Evolutionary conservation across 2,329 filamentous ascomycete genomes (phyloP).

Genomic region (Colletotrichum orchidophilum): DNA sequence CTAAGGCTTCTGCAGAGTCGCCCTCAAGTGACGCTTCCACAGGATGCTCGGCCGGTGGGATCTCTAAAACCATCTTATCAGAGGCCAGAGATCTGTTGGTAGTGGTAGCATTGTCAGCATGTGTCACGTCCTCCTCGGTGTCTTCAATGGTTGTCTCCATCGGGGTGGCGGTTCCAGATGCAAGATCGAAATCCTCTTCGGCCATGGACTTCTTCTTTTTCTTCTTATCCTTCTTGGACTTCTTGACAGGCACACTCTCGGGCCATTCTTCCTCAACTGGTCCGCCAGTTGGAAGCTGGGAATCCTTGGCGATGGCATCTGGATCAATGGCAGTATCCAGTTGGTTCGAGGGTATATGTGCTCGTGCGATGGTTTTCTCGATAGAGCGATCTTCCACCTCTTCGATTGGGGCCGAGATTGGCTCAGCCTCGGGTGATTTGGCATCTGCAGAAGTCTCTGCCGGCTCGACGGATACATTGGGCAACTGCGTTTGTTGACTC

Average conservation of each 20-base stretch:
- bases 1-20: not conserved
- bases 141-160: slow-evolving; percentile 2
- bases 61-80: not conserved
- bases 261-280: not conserved
- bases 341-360: not conserved
- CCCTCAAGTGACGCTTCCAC: not conserved
- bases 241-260: not conserved
- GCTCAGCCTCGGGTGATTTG: not conserved
- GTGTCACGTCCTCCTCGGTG: not conserved
- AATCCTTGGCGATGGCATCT: not conserved
- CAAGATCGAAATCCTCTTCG: slow-evolving; percentile 5
- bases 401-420: not conserved
- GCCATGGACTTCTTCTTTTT: slow-evolving; percentile 20
- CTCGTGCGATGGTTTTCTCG: not conserved
- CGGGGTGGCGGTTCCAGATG: slow-evolving; percentile 17
- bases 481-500: not conserved
- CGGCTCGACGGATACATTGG: not conserved
- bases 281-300: not conserved
- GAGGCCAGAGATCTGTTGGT: not conserved
- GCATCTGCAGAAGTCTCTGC: not conserved
- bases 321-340: not conserved
- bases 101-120: not conserved
- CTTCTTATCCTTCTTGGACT: slow-evolving; percentile 37
- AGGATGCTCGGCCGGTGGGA: not conserved
- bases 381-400: not conserved